phyloP scores from a whole-genome alignment of 2,329 filamentous ascomycete species.

The Colletotrichum lindemuthianum region DNA sequence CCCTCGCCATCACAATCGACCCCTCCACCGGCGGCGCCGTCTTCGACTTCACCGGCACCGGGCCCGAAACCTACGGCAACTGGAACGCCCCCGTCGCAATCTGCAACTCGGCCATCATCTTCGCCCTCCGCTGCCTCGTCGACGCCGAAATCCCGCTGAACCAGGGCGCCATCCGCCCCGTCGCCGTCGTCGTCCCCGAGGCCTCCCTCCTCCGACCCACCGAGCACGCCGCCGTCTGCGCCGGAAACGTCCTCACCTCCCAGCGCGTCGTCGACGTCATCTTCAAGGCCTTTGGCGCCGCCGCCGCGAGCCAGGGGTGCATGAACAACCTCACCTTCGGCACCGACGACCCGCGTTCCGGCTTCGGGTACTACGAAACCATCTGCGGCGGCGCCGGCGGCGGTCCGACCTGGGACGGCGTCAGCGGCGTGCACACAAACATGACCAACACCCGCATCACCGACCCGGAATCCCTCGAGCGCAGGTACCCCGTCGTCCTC shows the following conservation, averaged over 20 bases:
- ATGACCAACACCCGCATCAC: slow-evolving; percentile 91
- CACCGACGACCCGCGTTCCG: slow-evolving; percentile 62
- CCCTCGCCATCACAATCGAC: slow-evolving; percentile 79
- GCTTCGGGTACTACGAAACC: slow-evolving; percentile 90
- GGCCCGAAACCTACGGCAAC: slow-evolving; percentile 44
- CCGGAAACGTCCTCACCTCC: slow-evolving; percentile 46
- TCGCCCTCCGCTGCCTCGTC: slow-evolving; percentile 46
- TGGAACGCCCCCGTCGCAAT: slow-evolving; percentile 45
- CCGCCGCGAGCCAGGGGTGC: slow-evolving; percentile 80
- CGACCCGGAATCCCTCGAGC: slow-evolving; percentile 81
- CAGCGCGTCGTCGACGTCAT: slow-evolving; percentile 70
- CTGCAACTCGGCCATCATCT: slow-evolving; percentile 47
- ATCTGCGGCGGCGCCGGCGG: slow-evolving; percentile 83
- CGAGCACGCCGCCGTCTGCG: slow-evolving; percentile 45
- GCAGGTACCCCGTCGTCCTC: slow-evolving; percentile 78
- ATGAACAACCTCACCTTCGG: slow-evolving; percentile 86
- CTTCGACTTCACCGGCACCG: slow-evolving; percentile 59
- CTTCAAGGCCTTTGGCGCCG: slow-evolving; percentile 78
- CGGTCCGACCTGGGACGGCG: slow-evolving; percentile 77
- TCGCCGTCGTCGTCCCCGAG: slow-evolving; percentile 77
- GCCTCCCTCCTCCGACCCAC: slow-evolving; percentile 54
- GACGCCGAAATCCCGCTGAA: slow-evolving; percentile 47
- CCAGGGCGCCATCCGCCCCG: slow-evolving; percentile 73
- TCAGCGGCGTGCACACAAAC: slow-evolving; percentile 79
- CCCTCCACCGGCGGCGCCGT: slow-evolving; percentile 77